These are phyloP conservation scores for Leishmania tropica DNA, from an alignment of 208 protist species.

Conservation along the genomic window DNA sequence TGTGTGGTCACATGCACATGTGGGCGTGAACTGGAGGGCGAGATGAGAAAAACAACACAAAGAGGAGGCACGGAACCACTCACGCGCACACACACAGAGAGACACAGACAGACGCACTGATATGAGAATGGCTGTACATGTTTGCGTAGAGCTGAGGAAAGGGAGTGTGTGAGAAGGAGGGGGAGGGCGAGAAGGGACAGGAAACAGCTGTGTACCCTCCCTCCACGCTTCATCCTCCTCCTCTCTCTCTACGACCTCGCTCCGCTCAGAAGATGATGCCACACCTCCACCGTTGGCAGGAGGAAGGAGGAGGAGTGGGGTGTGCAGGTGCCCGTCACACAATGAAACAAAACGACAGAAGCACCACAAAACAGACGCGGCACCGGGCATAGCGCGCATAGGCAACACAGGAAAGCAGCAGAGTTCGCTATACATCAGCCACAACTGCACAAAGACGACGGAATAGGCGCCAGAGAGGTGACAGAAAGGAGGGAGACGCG, in stretches of 20 bases:
- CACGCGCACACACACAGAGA: neutral
- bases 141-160: neutral
- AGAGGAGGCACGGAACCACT: neutral
- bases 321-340: neutral
- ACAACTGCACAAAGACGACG: neutral
- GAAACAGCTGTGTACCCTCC: neutral
- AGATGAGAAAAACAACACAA: neutral
- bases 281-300: neutral
- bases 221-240: neutral
- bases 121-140: neutral
- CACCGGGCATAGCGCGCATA: neutral
- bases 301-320: neutral
- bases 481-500: neutral
- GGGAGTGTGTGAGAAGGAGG: neutral
- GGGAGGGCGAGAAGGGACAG: neutral
- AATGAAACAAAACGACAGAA: neutral
- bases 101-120: neutral
- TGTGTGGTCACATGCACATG: neutral
- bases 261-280: neutral
- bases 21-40: neutral
- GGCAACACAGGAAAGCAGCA: neutral
- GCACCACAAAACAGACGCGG: neutral
- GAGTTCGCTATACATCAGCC: slow-evolving; percentile 2
- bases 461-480: slow-evolving; percentile 1
- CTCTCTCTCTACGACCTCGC: neutral